Evolutionary conservation across 345 rosid genomes (phyloP).

Genomic region (Eutrema heterophyllum): DNA sequence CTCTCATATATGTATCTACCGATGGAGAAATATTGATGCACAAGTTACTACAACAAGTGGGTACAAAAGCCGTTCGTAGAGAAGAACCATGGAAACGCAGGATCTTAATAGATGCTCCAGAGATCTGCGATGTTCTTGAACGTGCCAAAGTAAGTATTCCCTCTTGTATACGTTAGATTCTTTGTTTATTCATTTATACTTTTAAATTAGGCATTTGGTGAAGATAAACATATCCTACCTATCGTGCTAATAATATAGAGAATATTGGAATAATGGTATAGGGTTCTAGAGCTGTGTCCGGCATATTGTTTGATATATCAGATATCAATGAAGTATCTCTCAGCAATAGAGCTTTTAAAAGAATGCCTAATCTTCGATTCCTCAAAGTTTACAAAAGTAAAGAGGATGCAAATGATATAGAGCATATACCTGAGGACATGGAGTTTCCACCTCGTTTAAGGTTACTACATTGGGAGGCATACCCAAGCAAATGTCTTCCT

Average conservation of each 20-base stretch:
- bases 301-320: constrained; percentile 11
- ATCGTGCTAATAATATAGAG: neutral
- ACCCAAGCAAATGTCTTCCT: constrained; percentile 20
- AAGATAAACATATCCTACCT: neutral
- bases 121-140: constrained; percentile 18
- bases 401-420: neutral
- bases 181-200: neutral
- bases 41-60: constrained; percentile 31
- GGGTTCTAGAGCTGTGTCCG: constrained; percentile 6
- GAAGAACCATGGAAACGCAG: constrained; percentile 16
- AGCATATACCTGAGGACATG: neutral
- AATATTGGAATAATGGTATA: neutral
- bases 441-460: neutral
- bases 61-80: neutral
- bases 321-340: neutral
- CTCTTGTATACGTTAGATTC: neutral
- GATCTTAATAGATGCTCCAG: constrained; percentile 9
- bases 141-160: neutral
- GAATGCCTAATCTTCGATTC: constrained; percentile 24
- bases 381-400: neutral
- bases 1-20: neutral
- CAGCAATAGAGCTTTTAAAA: neutral
- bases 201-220: neutral
- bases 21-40: constrained; percentile 11
- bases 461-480: constrained; percentile 20